Evolutionary conservation across 108 stramenopile species (phyloP).

Genomic region (Cylindrotheca fusiformis): DNA sequence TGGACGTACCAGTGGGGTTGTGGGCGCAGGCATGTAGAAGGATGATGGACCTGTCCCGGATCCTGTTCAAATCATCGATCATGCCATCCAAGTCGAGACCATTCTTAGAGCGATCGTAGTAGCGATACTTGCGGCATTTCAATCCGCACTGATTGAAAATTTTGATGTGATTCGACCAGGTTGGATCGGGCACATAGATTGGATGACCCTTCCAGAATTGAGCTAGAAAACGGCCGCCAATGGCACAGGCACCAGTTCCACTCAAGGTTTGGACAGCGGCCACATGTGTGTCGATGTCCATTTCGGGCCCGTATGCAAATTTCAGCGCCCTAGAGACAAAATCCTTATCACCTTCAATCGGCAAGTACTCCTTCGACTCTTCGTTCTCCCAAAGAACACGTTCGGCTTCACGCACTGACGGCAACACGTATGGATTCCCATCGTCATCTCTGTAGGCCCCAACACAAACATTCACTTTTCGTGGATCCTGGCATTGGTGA

Average conservation of each 20-base stretch:
- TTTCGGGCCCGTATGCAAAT: conserved; percentile 87
- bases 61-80: conserved; percentile 61
- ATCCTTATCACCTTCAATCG: conserved; percentile 73
- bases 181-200: conserved; percentile 88
- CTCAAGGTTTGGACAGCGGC: conserved; percentile 85
- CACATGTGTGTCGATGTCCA: conserved; percentile 46
- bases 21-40: conserved; percentile 96
- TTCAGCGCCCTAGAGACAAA: conserved; percentile 69
- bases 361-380: conserved; percentile 86
- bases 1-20: conserved; percentile 81
- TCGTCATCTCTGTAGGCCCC: conserved; percentile 87
- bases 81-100: conserved; percentile 76
- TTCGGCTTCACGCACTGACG: conserved; percentile 83
- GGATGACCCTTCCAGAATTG: conserved; percentile 46
- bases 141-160: conserved; percentile 79
- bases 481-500: conserved; percentile 72
- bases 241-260: conserved; percentile 90
- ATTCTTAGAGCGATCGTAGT: conserved; percentile 68
- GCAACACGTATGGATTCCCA: conserved; percentile 85
- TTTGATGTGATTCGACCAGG: conserved; percentile 93
- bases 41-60: conserved; percentile 70
- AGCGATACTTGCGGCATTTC: conserved; percentile 74
- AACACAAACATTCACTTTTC: conserved; percentile 82
- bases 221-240: conserved; percentile 74
- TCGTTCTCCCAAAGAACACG: conserved; percentile 48